Evolutionary conservation across 2,329 filamentous ascomycete genomes (phyloP).

Genomic region (Leptographium radiaticola): DNA sequence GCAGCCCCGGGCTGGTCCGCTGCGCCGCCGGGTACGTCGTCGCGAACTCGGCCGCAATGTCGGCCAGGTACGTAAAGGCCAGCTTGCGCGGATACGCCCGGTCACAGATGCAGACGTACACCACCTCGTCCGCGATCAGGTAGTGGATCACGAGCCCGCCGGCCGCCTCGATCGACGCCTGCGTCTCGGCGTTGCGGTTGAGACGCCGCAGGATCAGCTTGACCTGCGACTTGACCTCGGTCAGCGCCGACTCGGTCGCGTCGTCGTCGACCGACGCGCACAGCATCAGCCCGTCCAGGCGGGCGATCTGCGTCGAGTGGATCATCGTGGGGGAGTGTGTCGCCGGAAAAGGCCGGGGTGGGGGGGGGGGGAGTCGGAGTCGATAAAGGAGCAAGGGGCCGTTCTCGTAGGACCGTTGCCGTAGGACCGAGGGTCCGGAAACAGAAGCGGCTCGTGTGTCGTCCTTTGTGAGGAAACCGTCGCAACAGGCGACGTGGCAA

Average conservation of each 20-base stretch:
- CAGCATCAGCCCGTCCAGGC: slow-evolving; percentile 89
- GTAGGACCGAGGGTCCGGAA: no score
- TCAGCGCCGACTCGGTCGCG: slow-evolving; percentile 59
- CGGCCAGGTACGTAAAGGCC: slow-evolving; percentile 93
- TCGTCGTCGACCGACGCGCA: slow-evolving; percentile 91
- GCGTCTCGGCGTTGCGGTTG: slow-evolving; percentile 75
- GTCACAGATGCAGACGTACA: slow-evolving; percentile 91
- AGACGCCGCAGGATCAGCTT: slow-evolving; percentile 83
- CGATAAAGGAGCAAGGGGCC: neutral
- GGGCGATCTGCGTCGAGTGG: slow-evolving; percentile 82
- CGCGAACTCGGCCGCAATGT: slow-evolving; percentile 82
- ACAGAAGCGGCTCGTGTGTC: no score
- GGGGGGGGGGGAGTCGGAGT: neutral
- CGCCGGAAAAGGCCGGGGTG: neutral
- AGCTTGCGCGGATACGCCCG: slow-evolving; percentile 92
- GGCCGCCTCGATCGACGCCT: slow-evolving; percentile 83
- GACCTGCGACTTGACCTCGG: slow-evolving; percentile 80
- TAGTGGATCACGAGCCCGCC: slow-evolving; percentile 67
- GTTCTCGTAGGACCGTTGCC: no score
- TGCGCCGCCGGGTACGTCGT: slow-evolving; percentile 66
- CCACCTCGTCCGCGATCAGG: slow-evolving; percentile 68
- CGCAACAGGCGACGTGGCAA: no score
- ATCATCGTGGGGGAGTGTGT: slow-evolving; percentile 46
- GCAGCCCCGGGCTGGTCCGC: slow-evolving; percentile 60
- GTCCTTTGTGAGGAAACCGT: no score